Conservation (phyloP, 495 filamentous ascomycete species). For the Trichoderma orchidacearum region DNA sequence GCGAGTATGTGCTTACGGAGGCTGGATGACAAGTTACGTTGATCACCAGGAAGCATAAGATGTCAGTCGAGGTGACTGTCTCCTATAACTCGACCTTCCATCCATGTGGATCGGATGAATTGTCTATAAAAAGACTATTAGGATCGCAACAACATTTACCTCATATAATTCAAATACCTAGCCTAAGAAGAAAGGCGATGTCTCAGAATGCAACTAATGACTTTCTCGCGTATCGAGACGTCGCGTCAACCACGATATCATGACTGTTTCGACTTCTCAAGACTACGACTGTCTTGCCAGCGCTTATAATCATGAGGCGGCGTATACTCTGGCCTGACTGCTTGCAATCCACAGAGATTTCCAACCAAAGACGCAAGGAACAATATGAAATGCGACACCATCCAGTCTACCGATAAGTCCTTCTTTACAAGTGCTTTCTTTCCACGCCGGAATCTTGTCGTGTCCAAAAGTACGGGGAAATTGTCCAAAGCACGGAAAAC, state of each 20-base stretch:
- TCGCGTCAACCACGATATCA: conserved; percentile 11
- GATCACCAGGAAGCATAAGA: too few relatives aligned
- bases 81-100: too few relatives aligned
- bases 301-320: not conserved
- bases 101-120: too few relatives aligned
- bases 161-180: too few relatives aligned
- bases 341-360: not conserved
- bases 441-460: not conserved
- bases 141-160: too few relatives aligned
- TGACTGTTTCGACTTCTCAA: not conserved
- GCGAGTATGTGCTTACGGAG: not conserved
- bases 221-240: conserved; percentile 27
- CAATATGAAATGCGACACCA: not conserved
- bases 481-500: not conserved
- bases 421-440: not conserved
- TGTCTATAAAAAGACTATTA: too few relatives aligned
- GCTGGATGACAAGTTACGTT: too few relatives aligned
- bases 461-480: not conserved
- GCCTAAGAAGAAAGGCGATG: too few relatives aligned
- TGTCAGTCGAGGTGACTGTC: too few relatives aligned
- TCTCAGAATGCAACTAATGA: conserved; percentile 11
- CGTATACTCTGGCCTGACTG: not conserved
- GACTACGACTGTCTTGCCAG: not conserved
- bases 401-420: not conserved
- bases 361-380: not conserved